Percentiles rank a stretch among this genome's conserved stretches.
Evolutionary conservation across 768 basidiomycete species (phyloP).

Genomic region (Termitomyces sp.): DNA sequence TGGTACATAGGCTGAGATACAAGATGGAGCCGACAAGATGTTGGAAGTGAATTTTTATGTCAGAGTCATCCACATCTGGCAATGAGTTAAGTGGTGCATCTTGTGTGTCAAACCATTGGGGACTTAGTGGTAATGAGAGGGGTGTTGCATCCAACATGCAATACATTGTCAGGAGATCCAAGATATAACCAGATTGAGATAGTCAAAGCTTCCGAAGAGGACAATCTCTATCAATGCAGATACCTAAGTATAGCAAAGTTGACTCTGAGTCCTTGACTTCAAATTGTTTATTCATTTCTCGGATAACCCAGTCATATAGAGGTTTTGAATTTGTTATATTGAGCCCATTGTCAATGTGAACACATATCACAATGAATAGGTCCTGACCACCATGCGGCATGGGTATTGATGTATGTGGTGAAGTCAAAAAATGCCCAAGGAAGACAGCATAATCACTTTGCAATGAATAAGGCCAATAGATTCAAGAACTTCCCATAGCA

Average conservation of each 20-base stretch:
- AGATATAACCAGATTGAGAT: neutral
- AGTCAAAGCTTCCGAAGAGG: too few species aligned
- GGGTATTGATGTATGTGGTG: neutral
- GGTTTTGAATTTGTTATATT: neutral
- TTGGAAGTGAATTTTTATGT: neutral
- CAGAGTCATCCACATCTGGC: neutral
- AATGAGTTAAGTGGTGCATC: too few species aligned
- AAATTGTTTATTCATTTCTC: neutral
- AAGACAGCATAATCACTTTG: neutral
- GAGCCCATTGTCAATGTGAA: neutral
- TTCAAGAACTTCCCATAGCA: neutral
- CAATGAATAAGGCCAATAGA: neutral
- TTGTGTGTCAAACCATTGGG: rapidly evolving
- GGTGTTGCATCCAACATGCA: neutral
- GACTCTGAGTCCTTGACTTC: neutral
- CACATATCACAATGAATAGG: neutral
- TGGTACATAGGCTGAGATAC: neutral
- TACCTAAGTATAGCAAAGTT: too few species aligned
- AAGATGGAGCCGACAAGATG: neutral
- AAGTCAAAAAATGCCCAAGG: neutral
- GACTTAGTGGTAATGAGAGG: neutral
- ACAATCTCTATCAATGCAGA: too few species aligned
- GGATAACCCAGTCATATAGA: neutral
- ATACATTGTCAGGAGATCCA: neutral
- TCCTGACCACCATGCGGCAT: neutral